phyloP scores from a whole-genome alignment of 2,329 filamentous ascomycete genomes.

The Epichloe aotearoae region DNA sequence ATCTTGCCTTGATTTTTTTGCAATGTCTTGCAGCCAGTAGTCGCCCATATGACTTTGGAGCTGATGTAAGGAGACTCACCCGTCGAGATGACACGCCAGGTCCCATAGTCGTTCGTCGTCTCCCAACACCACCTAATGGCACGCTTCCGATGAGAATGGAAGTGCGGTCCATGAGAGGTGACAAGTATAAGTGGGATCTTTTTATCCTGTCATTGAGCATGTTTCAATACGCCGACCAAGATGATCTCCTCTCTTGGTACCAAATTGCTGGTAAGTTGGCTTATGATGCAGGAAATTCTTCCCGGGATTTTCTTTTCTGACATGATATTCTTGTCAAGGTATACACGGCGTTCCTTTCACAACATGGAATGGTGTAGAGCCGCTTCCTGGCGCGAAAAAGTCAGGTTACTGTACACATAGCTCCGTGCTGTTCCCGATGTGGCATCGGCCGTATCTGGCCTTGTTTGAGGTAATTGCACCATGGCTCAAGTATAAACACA shows the following conservation, averaged over 20 bases:
- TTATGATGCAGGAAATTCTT: background rate
- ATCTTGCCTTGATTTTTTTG: background rate
- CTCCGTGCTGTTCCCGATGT: slow-evolving; percentile 62
- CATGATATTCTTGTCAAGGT: slow-evolving; percentile 35
- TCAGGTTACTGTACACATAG: slow-evolving; percentile 67
- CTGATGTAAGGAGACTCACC: slow-evolving; percentile 25
- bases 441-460: slow-evolving; percentile 71
- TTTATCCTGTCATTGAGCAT: slow-evolving; percentile 63
- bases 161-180: slow-evolving; percentile 50
- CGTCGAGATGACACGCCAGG: slow-evolving; percentile 25
- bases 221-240: slow-evolving; percentile 55
- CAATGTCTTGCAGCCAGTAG: slow-evolving; percentile 4
- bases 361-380: slow-evolving; percentile 38
- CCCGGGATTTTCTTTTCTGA: background rate
- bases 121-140: slow-evolving; percentile 26
- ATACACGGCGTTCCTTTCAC: slow-evolving; percentile 66
- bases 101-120: slow-evolving; percentile 29
- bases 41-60: slow-evolving; percentile 38
- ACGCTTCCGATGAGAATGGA: slow-evolving; percentile 43
- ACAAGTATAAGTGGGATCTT: slow-evolving; percentile 59
- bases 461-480: slow-evolving; percentile 36
- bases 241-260: slow-evolving; percentile 57
- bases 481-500: background rate
- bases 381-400: slow-evolving; percentile 35
- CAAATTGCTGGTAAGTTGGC: slow-evolving; percentile 53